A percentile compares a stretch with the other conserved stretches of the same genome.
Conservation (phyloP, 2,329 filamentous ascomycete genomes). For the Talaromyces sp. region DNA sequence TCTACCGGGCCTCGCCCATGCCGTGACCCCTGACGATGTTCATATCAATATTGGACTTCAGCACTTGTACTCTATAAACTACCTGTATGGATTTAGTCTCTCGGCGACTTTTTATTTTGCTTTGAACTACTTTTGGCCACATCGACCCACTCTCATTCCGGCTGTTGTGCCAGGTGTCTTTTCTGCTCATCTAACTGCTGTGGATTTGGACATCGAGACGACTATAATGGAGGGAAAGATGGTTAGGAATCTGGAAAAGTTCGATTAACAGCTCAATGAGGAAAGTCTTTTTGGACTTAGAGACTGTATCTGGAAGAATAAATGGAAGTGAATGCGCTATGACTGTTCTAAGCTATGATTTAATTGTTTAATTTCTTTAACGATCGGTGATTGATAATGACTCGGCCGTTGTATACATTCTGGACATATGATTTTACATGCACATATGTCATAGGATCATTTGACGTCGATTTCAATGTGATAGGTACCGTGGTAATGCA, state of each 20-base stretch:
- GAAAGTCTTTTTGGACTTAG: not conserved
- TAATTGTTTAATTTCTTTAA: not conserved
- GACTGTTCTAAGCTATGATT: not conserved
- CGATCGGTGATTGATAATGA: not conserved
- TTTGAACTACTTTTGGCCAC: conserved; percentile 13
- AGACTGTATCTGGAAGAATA: not conserved
- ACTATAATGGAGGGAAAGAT: not conserved
- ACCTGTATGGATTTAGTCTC: conserved; percentile 13
- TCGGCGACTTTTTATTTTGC: conserved; percentile 11
- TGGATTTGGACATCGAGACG: conserved; percentile 7
- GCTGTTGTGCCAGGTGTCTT: conserved; percentile 11
- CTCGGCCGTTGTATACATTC: not conserved
- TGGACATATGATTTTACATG: not conserved
- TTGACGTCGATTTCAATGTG: not conserved
- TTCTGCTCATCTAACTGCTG: conserved; percentile 4
- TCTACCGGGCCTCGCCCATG: conserved; percentile 11
- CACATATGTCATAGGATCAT: not conserved
- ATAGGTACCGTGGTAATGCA: not conserved
- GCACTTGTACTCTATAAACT: conserved; percentile 15
- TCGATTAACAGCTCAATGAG: not conserved
- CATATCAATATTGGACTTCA: conserved; percentile 7
- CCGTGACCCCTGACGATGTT: conserved; percentile 7
- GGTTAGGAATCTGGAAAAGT: not conserved
- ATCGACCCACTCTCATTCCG: conserved; percentile 13
- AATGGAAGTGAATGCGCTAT: not conserved